Evolutionary conservation across 2,329 filamentous ascomycete species (phyloP).

Genomic region (Aspergillus pseudoviridinutans): DNA sequence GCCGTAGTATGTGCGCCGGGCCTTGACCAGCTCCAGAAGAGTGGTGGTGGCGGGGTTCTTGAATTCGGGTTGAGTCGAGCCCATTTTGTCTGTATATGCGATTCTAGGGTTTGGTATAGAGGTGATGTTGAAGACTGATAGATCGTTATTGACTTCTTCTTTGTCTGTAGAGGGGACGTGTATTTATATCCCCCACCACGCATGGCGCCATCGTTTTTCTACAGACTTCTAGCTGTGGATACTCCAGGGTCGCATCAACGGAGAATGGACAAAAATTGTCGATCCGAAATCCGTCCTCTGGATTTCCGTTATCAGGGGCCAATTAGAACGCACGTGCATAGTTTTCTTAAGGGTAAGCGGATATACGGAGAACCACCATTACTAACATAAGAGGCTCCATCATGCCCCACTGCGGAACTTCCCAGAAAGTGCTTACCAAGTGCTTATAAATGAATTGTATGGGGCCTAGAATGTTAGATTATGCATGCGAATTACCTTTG

Average conservation of each 20-base stretch:
- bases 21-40: conserved; percentile 29
- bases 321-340: not conserved
- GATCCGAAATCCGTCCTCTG: not conserved
- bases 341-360: not conserved
- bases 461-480: too few relatives aligned
- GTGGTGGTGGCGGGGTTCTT: conserved; percentile 29
- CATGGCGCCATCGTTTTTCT: not conserved
- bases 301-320: not conserved
- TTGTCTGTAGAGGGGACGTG: not conserved
- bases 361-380: not conserved
- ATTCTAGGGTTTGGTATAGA: too few relatives aligned
- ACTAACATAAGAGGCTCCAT: too few relatives aligned
- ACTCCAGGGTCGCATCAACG: too few relatives aligned
- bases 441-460: too few relatives aligned
- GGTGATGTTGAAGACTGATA: too few relatives aligned
- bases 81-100: conserved; percentile 27
- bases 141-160: not conserved
- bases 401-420: too few relatives aligned
- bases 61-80: conserved; percentile 29
- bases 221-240: not conserved
- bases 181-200: not conserved
- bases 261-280: too few relatives aligned
- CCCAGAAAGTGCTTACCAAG: too few relatives aligned
- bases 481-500: too few relatives aligned
- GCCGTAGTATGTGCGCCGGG: conserved; percentile 28